A percentile compares a stretch with the other conserved stretches of the same genome.
phyloP scores from a whole-genome alignment of 148 eudicot species.

The Spergularia marina region DNA sequence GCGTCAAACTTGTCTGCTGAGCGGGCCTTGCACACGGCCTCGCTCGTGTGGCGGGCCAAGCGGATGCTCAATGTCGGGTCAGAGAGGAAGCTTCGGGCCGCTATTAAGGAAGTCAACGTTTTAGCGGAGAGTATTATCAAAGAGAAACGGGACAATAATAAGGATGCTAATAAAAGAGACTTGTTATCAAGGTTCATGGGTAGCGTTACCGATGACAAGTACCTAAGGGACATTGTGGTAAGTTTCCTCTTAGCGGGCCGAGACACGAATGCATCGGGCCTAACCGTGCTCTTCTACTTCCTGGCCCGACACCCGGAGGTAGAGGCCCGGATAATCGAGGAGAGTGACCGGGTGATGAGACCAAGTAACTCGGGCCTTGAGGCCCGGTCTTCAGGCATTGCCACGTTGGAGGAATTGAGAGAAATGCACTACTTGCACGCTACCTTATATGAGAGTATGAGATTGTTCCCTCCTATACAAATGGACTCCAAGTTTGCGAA shows the following conservation, averaged over 20 bases:
- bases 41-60: conserved; percentile 46
- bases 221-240: conserved; percentile 52
- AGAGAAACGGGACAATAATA: conserved; percentile 27
- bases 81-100: conserved; percentile 38
- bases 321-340: conserved; percentile 36
- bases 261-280: conserved; percentile 60
- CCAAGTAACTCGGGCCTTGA: not conserved
- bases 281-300: conserved; percentile 48
- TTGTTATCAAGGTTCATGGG: conserved; percentile 59
- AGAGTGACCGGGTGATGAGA: conserved; percentile 35
- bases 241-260: conserved; percentile 63
- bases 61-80: conserved; percentile 44
- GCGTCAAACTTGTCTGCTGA: conserved; percentile 47
- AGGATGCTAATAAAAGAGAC: conserved; percentile 26
- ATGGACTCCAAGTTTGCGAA: conserved; percentile 45
- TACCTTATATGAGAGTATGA: conserved; percentile 32
- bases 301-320: conserved; percentile 43
- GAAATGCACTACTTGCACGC: conserved; percentile 42
- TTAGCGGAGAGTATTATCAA: conserved; percentile 40
- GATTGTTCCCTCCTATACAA: conserved; percentile 43
- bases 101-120: conserved; percentile 31
- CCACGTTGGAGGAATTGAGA: conserved; percentile 30
- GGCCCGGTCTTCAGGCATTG: conserved; percentile 12
- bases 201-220: conserved; percentile 31
- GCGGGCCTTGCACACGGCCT: conserved; percentile 35